Conservation (phyloP, 306 rosid genomes). For the Fagus sylvatica region DNA sequence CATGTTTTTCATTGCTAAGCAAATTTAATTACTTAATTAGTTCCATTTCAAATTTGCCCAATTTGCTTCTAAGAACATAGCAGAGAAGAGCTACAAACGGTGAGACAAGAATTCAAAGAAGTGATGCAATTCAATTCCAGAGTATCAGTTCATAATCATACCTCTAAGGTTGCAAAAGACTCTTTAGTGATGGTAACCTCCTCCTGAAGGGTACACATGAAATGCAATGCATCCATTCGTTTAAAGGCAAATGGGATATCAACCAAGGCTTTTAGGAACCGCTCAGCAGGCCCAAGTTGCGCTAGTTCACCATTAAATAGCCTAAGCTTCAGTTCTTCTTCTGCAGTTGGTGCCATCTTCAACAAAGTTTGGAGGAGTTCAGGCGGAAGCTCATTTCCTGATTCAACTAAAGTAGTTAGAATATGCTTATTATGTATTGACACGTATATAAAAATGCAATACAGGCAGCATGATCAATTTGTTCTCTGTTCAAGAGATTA, state of each 20-base stretch:
- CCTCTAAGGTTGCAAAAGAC: constrained; percentile 76
- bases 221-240: constrained; percentile 79
- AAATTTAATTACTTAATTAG: not conserved
- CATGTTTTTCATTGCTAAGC: not conserved
- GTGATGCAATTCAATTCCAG: not conserved
- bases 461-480: constrained; percentile 6
- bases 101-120: not conserved
- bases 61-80: constrained; percentile 11
- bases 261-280: constrained; percentile 71
- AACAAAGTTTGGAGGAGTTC: constrained; percentile 73
- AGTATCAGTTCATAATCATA: constrained; percentile 20
- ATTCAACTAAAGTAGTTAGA: constrained; percentile 28
- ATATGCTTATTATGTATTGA: constrained; percentile 17
- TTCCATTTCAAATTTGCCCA: constrained; percentile 1
- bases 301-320: constrained; percentile 54
- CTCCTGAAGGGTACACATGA: constrained; percentile 76
- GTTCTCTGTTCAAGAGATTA: constrained; percentile 2
- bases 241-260: constrained; percentile 81
- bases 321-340: constrained; percentile 94
- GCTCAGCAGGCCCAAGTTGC: constrained; percentile 86
- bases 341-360: constrained; percentile 87
- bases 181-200: constrained; percentile 60
- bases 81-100: not conserved
- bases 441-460: not conserved
- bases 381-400: constrained; percentile 89